Percentiles rank a stretch among this genome's conserved stretches.
Evolutionary conservation across 139 green algal species (phyloP).

Genomic region (Coelastrella sp.): DNA sequence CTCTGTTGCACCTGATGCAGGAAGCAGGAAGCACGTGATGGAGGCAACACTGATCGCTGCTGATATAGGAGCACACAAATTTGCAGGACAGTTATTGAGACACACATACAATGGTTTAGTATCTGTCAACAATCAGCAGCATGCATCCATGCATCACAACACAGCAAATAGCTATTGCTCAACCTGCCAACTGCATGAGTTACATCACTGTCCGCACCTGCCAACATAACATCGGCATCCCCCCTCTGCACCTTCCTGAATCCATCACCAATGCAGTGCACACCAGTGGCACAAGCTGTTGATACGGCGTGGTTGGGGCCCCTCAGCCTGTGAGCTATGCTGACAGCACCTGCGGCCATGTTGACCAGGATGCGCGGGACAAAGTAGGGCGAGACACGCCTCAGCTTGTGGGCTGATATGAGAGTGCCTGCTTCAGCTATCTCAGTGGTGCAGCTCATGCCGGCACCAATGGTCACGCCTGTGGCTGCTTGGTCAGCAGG

Average conservation of each 20-base stretch:
- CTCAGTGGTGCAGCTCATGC: conserved; percentile 90
- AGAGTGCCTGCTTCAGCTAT: conserved; percentile 78
- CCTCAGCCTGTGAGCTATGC: conserved; percentile 68
- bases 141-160: not conserved
- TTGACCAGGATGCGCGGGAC: conserved; percentile 93
- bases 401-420: conserved; percentile 63
- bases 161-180: not conserved
- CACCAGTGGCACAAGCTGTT: conserved; percentile 94
- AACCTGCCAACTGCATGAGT: no score
- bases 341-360: conserved; percentile 92
- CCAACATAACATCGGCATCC: conserved; percentile 92
- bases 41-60: not conserved
- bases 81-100: not conserved
- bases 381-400: conserved; percentile 91
- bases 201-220: not conserved
- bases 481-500: conserved; percentile 54
- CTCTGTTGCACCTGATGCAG: conserved; percentile 77
- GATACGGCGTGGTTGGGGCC: conserved; percentile 89
- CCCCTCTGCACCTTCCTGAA: conserved; percentile 86
- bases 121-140: not conserved
- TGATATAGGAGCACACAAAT: not conserved
- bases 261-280: conserved; percentile 89
- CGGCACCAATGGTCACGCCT: conserved; percentile 89
- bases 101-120: not conserved
- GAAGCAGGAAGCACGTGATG: not conserved